Conservation (phyloP, 2,329 filamentous ascomycete genomes). For the Talaromyces verruculosus region DNA sequence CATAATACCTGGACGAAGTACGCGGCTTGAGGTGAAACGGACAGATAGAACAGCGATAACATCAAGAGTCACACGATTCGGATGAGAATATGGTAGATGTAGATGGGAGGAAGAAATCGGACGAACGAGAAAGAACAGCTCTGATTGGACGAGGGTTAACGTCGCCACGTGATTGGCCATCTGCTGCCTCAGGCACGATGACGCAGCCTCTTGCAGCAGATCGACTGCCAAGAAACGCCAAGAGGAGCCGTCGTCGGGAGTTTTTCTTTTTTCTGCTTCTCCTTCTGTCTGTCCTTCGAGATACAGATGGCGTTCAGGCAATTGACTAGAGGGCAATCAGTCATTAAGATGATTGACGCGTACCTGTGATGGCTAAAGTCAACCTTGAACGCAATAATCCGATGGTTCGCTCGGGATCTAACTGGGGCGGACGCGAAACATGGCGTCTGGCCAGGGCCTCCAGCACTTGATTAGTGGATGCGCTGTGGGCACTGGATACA, state of each 20-base stretch:
- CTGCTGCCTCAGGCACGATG: conserved; percentile 1
- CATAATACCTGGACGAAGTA: not conserved
- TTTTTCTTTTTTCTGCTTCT: not conserved
- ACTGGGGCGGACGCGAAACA: not conserved
- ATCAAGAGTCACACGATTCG: not conserved
- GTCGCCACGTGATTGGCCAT: not conserved
- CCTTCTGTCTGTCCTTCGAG: not conserved
- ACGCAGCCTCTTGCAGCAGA: not conserved
- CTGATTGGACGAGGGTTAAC: not conserved
- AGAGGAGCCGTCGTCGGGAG: not conserved
- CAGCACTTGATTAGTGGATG: not conserved
- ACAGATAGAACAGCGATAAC: not conserved
- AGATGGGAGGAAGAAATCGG: not conserved
- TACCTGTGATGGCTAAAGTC: not conserved
- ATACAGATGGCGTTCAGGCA: not conserved
- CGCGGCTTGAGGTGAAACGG: not conserved
- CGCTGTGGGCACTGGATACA: not conserved
- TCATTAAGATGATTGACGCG: not conserved
- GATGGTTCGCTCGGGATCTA: conserved; percentile 2
- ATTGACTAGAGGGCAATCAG: not conserved
- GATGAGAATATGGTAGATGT: not conserved
- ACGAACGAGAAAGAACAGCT: not conserved
- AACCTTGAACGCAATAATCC: not conserved
- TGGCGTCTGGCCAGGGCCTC: not conserved
- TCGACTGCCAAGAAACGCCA: conserved; percentile 1